Percentiles rank a stretch among this genome's conserved stretches.
phyloP scores from a whole-genome alignment of 208 protist species.

The Leishmania aethiopica region DNA sequence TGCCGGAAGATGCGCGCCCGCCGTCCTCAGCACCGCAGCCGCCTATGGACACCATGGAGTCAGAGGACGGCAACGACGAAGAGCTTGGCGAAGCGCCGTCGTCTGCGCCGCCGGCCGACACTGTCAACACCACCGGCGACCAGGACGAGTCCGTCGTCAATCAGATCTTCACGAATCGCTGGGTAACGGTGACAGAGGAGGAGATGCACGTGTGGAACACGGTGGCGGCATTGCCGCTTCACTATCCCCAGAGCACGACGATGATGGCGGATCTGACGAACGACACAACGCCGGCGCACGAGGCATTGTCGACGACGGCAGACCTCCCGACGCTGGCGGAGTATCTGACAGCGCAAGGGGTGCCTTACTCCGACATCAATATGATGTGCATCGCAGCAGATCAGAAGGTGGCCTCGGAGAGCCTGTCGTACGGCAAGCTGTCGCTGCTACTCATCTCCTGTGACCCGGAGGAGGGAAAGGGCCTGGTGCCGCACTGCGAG shows the following conservation, averaged over 20 bases:
- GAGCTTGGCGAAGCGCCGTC: neutral
- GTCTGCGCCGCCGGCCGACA: slow-evolving; percentile 10
- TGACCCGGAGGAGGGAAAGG: slow-evolving; percentile 35
- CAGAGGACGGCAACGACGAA: slow-evolving; percentile 11
- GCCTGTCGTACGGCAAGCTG: slow-evolving; percentile 73
- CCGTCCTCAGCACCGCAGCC: slow-evolving; percentile 2
- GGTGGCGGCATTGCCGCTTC: slow-evolving; percentile 53
- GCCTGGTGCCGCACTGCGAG: slow-evolving; percentile 39
- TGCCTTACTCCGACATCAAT: slow-evolving; percentile 50
- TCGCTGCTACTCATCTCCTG: slow-evolving; percentile 66
- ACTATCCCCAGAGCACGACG: slow-evolving; percentile 47
- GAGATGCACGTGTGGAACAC: slow-evolving; percentile 71
- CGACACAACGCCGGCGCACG: slow-evolving; percentile 23
- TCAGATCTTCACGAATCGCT: slow-evolving; percentile 57
- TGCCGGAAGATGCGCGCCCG: neutral
- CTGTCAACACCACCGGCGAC: slow-evolving; percentile 20
- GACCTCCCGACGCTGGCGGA: slow-evolving; percentile 52
- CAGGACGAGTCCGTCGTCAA: slow-evolving; percentile 37
- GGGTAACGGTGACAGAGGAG: slow-evolving; percentile 60
- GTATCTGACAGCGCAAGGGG: slow-evolving; percentile 40
- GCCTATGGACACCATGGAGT: neutral
- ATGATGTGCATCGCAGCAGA: slow-evolving; percentile 78
- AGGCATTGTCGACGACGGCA: slow-evolving; percentile 13
- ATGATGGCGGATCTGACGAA: slow-evolving; percentile 42
- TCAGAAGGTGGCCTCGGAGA: slow-evolving; percentile 69